phyloP scores from a whole-genome alignment of 257 asterid species.

The Verbascum thapsus region DNA sequence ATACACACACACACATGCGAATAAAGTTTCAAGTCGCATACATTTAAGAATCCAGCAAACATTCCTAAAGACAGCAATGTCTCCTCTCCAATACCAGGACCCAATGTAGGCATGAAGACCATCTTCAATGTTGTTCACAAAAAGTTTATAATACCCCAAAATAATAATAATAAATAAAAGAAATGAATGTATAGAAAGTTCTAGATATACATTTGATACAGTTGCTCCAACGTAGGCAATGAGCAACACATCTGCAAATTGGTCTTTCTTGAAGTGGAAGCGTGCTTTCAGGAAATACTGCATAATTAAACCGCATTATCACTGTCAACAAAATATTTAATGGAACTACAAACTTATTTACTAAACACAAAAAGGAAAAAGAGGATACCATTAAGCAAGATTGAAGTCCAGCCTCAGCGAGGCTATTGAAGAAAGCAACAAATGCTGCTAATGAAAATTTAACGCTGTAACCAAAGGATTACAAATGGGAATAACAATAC shows the following conservation, averaged over 20 bases:
- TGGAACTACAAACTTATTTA: constrained; percentile 15
- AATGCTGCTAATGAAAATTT: constrained; percentile 52
- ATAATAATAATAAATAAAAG: constrained; percentile 12
- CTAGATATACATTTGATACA: constrained; percentile 55
- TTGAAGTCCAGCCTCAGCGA: constrained; percentile 62
- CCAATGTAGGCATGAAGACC: constrained; percentile 70
- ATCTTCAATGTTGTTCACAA: constrained; percentile 47
- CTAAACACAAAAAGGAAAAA: constrained; percentile 16
- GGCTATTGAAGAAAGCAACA: constrained; percentile 60
- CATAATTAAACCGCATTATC: constrained; percentile 23
- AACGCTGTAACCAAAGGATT: constrained; percentile 39
- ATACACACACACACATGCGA: background rate
- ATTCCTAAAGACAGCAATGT: constrained; percentile 66
- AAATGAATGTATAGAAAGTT: background rate
- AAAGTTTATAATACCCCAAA: constrained; percentile 4
- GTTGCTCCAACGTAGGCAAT: constrained; percentile 75
- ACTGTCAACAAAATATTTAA: background rate
- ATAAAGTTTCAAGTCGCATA: constrained; percentile 21
- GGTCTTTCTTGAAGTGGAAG: constrained; percentile 75
- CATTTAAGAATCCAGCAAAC: constrained; percentile 54
- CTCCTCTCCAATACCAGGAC: constrained; percentile 74
- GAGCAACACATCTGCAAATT: constrained; percentile 77
- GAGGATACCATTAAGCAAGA: constrained; percentile 48
- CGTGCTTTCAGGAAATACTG: constrained; percentile 87
- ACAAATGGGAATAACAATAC: constrained; percentile 5